These are phyloP conservation scores for Zygosaccharomyces gambellarensis DNA, from an alignment of 805 yeast genomes.

Conservation along the genomic window DNA sequence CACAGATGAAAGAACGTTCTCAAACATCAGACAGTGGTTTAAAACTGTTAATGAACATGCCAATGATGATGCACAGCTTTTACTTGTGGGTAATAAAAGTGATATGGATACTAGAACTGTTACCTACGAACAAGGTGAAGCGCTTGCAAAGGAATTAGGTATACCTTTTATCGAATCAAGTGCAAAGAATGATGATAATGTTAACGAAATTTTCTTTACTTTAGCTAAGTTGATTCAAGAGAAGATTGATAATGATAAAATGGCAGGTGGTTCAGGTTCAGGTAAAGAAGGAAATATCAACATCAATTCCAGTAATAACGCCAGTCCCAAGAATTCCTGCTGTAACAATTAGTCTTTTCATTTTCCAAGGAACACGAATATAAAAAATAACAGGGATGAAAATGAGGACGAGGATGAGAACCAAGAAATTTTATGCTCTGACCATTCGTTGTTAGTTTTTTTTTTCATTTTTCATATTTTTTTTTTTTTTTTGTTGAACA, in stretches of 20 bases:
- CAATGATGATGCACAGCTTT: conserved; percentile 88
- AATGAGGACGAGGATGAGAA: not conserved
- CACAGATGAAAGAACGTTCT: conserved; percentile 85
- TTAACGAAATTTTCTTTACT: conserved; percentile 85
- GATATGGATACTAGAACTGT: conserved; percentile 89
- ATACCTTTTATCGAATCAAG: conserved; percentile 93
- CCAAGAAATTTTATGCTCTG: not conserved
- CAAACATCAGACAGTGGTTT: conserved; percentile 91
- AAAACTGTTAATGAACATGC: conserved; percentile 96
- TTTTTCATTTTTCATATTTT: no score
- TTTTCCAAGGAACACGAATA: not conserved
- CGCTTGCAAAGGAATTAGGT: conserved; percentile 77
- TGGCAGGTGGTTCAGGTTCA: conserved; percentile 49
- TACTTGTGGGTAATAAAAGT: conserved; percentile 92
- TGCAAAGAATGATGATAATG: conserved; percentile 90
- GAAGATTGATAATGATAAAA: conserved; percentile 48
- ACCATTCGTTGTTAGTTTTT: not conserved
- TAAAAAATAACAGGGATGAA: not conserved
- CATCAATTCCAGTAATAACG: conserved; percentile 42
- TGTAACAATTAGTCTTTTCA: conserved; percentile 36
- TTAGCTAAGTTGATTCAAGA: conserved; percentile 84
- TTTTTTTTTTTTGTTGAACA: not conserved
- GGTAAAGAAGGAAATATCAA: conserved; percentile 44
- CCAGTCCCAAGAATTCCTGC: conserved; percentile 42
- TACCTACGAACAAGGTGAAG: conserved; percentile 83